These are phyloP conservation scores for Kentomonas sorsogonicus DNA, from an alignment of 208 protist species.

Conservation along the genomic window DNA sequence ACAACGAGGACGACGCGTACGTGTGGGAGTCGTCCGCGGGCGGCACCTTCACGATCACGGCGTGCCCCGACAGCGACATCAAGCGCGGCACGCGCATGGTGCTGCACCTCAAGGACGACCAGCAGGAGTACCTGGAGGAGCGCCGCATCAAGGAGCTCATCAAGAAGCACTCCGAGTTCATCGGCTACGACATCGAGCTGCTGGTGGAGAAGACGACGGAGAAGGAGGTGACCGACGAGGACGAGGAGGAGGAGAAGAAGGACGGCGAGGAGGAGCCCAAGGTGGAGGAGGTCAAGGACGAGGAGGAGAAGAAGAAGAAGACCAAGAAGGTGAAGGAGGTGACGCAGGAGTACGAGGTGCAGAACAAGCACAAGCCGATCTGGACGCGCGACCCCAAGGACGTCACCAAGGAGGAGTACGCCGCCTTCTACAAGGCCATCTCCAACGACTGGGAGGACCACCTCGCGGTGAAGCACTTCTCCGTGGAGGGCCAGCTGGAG, in stretches of 20 bases:
- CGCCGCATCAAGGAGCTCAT: conserved; percentile 95
- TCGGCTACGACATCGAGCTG: conserved; percentile 97
- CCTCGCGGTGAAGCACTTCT: conserved; percentile 96
- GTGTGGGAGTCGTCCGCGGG: conserved; percentile 97
- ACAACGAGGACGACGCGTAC: conserved; percentile 96
- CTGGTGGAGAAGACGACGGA: conserved; percentile 92
- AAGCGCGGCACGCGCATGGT: conserved; percentile 96
- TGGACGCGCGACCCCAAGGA: conserved; percentile 95
- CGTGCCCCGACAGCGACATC: conserved; percentile 72
- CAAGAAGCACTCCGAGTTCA: conserved; percentile 99
- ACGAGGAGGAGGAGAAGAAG: conserved; percentile 83
- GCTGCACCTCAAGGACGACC: conserved; percentile 97
- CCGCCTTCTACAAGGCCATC: conserved; percentile 98
- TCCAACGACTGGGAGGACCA: conserved; percentile 93
- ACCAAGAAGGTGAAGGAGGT: conserved; percentile 32
- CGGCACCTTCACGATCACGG: conserved; percentile 96
- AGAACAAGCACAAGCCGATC: conserved; percentile 92
- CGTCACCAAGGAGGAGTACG: conserved; percentile 98
- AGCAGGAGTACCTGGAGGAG: conserved; percentile 95
- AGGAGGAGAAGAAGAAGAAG: conserved; percentile 39
- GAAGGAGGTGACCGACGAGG: conserved; percentile 93
- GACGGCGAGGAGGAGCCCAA: conserved; percentile 24
- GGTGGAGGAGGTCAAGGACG: conserved; percentile 50
- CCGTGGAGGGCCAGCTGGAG: conserved; percentile 95
- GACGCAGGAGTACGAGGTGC: conserved; percentile 86